Evolutionary conservation across 768 basidiomycete species (phyloP).

Genomic region (Lactarius deliciosus): DNA sequence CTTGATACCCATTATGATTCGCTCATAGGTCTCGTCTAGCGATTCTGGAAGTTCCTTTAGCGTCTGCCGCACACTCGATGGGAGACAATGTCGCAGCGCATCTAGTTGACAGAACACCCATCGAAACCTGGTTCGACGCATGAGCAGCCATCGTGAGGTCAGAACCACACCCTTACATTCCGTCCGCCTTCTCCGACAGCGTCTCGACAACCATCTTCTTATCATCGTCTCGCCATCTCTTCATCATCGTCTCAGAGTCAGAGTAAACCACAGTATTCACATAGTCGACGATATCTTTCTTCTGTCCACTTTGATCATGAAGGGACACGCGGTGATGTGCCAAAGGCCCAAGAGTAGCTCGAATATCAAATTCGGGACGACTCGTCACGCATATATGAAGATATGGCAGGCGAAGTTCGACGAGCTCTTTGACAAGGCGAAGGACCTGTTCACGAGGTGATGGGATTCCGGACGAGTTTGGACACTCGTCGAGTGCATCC

Average conservation of each 20-base stretch:
- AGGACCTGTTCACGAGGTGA: neutral
- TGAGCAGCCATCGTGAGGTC: neutral
- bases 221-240: neutral
- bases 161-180: neutral
- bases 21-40: neutral
- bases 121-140: neutral
- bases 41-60: neutral
- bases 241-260: neutral
- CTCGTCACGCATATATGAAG: neutral
- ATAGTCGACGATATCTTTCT: neutral
- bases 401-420: neutral
- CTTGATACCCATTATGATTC: neutral
- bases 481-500: neutral
- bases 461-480: neutral
- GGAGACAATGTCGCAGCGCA: neutral
- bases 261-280: neutral
- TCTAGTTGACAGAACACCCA: neutral
- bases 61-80: neutral
- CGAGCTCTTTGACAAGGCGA: neutral
- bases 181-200: neutral
- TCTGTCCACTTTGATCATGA: neutral
- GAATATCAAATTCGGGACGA: neutral
- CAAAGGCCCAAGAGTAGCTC: neutral
- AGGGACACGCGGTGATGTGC: neutral
- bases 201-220: slow-evolving; percentile 1